Evolutionary conservation across 2,329 filamentous ascomycete genomes (phyloP), one percentile per base, ranked within the genome.

Genomic region (Claviceps fusiformis): DNA sequence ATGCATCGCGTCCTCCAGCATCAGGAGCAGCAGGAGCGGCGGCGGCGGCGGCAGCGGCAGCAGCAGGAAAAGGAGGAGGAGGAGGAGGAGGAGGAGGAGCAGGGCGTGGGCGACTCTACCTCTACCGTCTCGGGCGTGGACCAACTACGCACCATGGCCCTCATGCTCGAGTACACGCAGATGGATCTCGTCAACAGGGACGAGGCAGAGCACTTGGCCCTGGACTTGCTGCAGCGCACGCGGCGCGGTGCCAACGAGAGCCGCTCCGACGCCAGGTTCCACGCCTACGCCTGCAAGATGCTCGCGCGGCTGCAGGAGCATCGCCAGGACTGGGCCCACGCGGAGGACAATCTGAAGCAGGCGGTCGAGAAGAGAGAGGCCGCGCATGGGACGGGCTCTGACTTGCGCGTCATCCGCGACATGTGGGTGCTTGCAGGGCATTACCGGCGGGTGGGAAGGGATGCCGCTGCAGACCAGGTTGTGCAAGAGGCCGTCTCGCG

Each of bases 281-380:
- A 70, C 50, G 68, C 68, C 5, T 70, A 70, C 51, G 68, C 67
- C 24, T 66, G 63, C 53, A 70, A 70, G 59, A 70, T 70, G 68
- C 59, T 70, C 41, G 68, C 68, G 0, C 60, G 68, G 44, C 60
- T 70, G 31, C 63, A 68, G 41, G 64, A 70, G 56, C 64, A 63
- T 11, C 60, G 61, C 45, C 59, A 66, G 35, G 66, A 69, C 53
- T 68, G 65, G 63, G 62, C 57, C 24, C 58, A 52, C 29, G 68
- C 68, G 0, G 68, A 70, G 58, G 54, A 63, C 56, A 70, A 70
- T 27, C 57, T 70, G 31, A 62, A 62, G 54, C 59, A 60, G 33
- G 68, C 68, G 9, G 62, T 70, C 17, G 58, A 57, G 45, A 70
- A 66, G 59, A 64, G 68, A 44, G 68, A 69, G 61, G 61, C 62